These are phyloP conservation scores for Apiotrichum domesticum DNA, from an alignment of 1,284 basidiomycete species.

Conservation along the genomic window DNA sequence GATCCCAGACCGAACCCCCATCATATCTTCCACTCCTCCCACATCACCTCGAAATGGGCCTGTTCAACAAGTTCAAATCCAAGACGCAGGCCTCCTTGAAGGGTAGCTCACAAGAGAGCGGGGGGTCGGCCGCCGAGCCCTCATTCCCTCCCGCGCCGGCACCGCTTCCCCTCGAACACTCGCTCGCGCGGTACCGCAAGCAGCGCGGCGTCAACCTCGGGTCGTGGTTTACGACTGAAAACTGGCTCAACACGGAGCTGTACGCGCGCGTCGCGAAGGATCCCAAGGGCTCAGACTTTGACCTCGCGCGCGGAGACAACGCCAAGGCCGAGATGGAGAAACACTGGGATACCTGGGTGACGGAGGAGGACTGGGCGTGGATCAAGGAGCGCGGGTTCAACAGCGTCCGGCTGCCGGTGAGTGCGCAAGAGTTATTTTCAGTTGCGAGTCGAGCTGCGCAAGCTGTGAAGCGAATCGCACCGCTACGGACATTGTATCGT, in stretches of 20 bases:
- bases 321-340: constrained; percentile 61
- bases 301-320: constrained; percentile 56
- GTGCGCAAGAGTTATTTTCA: constrained; percentile 22
- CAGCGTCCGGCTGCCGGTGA: constrained; percentile 72
- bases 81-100: constrained; percentile 8
- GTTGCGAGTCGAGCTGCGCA: too few relatives aligned
- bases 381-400: constrained; percentile 69
- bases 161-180: constrained; percentile 17
- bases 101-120: too few relatives aligned
- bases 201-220: constrained; percentile 80
- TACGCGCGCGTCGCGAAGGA: constrained; percentile 35
- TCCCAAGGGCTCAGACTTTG: constrained; percentile 56
- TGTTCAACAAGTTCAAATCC: constrained; percentile 41
- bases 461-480: too few relatives aligned
- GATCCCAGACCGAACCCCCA: too few relatives aligned
- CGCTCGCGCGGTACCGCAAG: constrained; percentile 59
- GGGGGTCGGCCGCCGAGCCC: too few relatives aligned
- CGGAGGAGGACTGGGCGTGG: constrained; percentile 65
- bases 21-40: too few relatives aligned
- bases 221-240: constrained; percentile 64
- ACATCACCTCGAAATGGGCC: constrained; percentile 26
- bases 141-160: constrained; percentile 9
- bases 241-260: constrained; percentile 61
- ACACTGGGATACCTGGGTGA: constrained; percentile 79
- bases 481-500: too few relatives aligned